Evolutionary conservation across 192 early-diverging fungal species (phyloP).

Genomic region (Coemansia sp.): DNA sequence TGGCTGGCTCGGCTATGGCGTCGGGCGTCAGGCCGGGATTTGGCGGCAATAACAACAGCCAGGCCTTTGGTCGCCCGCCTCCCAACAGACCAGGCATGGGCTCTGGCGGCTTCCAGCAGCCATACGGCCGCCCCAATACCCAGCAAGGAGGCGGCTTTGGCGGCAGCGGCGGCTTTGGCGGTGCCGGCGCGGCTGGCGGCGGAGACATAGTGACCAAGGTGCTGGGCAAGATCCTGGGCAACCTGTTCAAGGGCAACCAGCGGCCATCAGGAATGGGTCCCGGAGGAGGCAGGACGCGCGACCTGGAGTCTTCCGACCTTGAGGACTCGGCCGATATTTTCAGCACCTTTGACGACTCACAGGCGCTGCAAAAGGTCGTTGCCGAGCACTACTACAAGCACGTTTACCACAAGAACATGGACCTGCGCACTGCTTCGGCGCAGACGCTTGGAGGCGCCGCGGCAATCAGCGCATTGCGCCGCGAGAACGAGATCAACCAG

Average conservation of each 20-base stretch:
- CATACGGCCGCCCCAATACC: constrained; percentile 17
- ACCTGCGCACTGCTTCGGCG: constrained; percentile 28
- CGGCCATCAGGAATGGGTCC: neutral
- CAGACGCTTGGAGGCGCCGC: constrained; percentile 43
- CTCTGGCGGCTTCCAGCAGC: constrained; percentile 6
- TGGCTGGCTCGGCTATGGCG: constrained; percentile 18
- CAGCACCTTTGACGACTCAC: constrained; percentile 31
- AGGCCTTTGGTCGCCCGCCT: constrained; percentile 11
- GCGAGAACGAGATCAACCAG: constrained; percentile 20
- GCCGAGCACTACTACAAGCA: constrained; percentile 48
- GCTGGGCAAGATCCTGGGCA: constrained; percentile 43
- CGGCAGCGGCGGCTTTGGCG: constrained; percentile 15
- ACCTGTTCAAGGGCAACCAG: constrained; percentile 30
- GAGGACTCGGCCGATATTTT: constrained; percentile 8
- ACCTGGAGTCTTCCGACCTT: constrained; percentile 17
- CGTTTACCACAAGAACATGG: constrained; percentile 36
- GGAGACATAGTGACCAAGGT: constrained; percentile 33
- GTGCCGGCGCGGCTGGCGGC: constrained; percentile 5
- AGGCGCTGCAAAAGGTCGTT: constrained; percentile 32
- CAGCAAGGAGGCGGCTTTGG: constrained; percentile 11
- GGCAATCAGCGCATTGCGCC: constrained; percentile 36
- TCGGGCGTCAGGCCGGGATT: constrained; percentile 4
- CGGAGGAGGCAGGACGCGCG: constrained; percentile 21
- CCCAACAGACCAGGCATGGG: neutral
- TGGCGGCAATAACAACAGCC: constrained; percentile 8